A percentile compares a stretch with the other conserved stretches of the same genome.
Conservation (phyloP, 2,329 filamentous ascomycete genomes). For the Ramichloridium luteum region DNA sequence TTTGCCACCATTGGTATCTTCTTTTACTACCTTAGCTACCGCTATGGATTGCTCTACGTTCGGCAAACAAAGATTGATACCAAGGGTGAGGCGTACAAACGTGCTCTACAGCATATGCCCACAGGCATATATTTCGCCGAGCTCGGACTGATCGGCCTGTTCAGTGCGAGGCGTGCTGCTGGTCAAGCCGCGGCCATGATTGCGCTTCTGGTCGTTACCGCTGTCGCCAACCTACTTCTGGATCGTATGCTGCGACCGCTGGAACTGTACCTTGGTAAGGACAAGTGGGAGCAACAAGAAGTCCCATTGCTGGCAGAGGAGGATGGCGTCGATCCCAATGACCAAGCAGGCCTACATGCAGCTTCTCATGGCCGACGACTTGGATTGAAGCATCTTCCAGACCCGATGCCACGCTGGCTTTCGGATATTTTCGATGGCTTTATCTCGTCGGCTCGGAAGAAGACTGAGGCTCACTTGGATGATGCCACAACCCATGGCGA, state of each 20-base stretch:
- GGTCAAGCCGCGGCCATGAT: slow-evolving; percentile 34
- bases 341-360: slow-evolving; percentile 20
- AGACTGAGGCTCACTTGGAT: slow-evolving; percentile 14
- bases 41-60: slow-evolving; percentile 39
- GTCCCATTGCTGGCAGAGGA: slow-evolving; percentile 20
- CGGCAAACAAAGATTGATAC: slow-evolving; percentile 36
- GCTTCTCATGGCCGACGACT: slow-evolving; percentile 21
- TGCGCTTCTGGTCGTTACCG: slow-evolving; percentile 29
- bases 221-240: slow-evolving; percentile 18
- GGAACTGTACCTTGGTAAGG: slow-evolving; percentile 23
- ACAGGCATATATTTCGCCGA: slow-evolving; percentile 37
- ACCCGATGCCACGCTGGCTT: slow-evolving; percentile 14
- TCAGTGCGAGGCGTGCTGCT: slow-evolving; percentile 27
- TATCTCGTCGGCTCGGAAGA: slow-evolving; percentile 15
- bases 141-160: slow-evolving; percentile 36
- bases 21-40: slow-evolving; percentile 36
- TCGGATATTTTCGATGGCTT: slow-evolving; percentile 22
- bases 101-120: slow-evolving; percentile 35
- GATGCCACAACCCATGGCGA: slow-evolving; percentile 9
- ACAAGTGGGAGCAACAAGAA: slow-evolving; percentile 21
- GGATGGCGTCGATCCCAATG: slow-evolving; percentile 17
- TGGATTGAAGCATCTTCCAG: slow-evolving; percentile 16
- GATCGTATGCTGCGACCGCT: slow-evolving; percentile 21
- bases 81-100: slow-evolving; percentile 34
- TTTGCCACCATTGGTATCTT: slow-evolving; percentile 34